phyloP scores from a whole-genome alignment of 2,329 filamentous ascomycete genomes.

The Colletotrichum coccodes region DNA sequence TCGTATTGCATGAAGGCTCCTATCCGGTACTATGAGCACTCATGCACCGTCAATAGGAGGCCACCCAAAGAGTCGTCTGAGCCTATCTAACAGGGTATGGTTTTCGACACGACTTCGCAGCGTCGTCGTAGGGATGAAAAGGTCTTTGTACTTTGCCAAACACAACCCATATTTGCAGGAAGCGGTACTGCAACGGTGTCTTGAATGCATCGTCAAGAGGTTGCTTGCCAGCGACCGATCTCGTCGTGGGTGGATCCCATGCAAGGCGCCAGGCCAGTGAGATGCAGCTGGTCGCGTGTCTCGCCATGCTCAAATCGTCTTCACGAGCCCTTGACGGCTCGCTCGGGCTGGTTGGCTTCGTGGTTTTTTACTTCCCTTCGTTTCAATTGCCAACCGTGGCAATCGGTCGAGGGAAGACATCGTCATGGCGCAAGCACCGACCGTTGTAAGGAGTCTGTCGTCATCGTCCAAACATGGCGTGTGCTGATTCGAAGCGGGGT shows the following conservation, averaged over 20 bases:
- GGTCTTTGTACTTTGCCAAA: background rate
- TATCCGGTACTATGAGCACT: background rate
- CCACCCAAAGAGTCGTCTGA: too few species aligned
- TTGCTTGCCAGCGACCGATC: background rate
- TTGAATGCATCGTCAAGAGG: background rate
- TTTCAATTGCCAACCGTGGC: background rate
- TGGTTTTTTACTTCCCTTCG: background rate
- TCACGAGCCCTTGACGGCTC: background rate
- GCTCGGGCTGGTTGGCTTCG: background rate
- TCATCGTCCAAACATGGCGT: background rate
- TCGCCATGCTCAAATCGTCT: background rate
- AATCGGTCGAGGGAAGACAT: background rate
- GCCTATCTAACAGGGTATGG: background rate
- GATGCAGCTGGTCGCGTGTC: background rate
- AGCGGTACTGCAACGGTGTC: background rate
- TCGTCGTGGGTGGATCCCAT: background rate
- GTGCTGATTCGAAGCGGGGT: background rate
- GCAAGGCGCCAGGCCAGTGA: background rate
- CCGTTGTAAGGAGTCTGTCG: background rate
- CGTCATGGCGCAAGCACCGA: background rate
- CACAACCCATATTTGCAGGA: background rate
- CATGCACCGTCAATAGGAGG: background rate
- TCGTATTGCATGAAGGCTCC: background rate
- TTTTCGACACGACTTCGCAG: background rate
- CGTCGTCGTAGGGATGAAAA: background rate